Evolutionary conservation across 2,329 filamentous ascomycete genomes (phyloP), one percentile per base, ranked within the genome.

Genomic region (Didymella pomorum): DNA sequence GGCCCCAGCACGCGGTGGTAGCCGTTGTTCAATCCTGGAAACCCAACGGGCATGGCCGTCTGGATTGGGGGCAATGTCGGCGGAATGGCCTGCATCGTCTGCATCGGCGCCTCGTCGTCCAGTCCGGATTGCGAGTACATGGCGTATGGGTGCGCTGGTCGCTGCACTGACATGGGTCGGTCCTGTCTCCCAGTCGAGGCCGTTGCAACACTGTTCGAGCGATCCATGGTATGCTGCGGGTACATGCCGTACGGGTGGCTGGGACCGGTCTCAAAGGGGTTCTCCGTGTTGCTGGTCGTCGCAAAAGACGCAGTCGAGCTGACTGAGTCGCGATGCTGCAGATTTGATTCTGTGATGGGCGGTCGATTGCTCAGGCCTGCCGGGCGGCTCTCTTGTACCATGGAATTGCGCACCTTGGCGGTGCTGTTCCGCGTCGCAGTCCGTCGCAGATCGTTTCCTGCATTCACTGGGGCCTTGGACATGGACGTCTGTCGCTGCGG

Each of bases 181-280:
- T 84, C 86, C 14, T 84, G 82, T 23, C 83, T 84, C 43, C 85
- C 79, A 12, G 91, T 93, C 8, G 90, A 88, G 14, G 87, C 86
- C 20, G 91, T 92, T n/a, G 87, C 85, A 35, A 89, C 80, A 71
- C 91, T 93, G 23, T 84, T 80, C 9, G 86, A 84, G 55, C 86
- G 81, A 69, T 66, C 79, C 72, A 79, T 71, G 35, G 67, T 77
- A 53, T 87, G 85, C 72, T 96, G 92, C 7, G 89, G 86, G 75
- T 96, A 96, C 86, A 94, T 89, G 66, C 86, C 86, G 73, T 96
- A 96, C 0, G 92, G 91, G 76, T 95, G 90, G 52, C 91, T 95
- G 18, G 92, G 92, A 2, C 88, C 89, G 3, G 88, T 89, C 52
- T 85, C 84, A 64, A 92, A 91, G 12, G 89, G 89, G 57, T 86